Percentiles rank a stretch among this genome's conserved stretches.
phyloP scores from a whole-genome alignment of 176 grass and related monocot genomes.

The Ensete glaucum region DNA sequence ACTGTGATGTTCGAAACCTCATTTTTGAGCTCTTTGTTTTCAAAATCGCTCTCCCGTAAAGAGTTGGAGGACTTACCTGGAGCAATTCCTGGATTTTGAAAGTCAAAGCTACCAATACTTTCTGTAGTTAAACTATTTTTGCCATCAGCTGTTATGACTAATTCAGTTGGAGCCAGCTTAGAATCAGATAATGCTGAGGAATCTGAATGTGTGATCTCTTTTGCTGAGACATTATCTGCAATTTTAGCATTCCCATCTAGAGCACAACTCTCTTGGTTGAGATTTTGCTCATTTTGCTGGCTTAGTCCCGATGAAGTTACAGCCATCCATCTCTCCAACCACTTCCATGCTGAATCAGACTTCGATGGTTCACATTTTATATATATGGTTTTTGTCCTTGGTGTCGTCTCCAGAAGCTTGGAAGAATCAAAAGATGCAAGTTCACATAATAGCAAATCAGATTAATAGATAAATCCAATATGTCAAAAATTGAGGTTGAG shows the following conservation, averaged over 20 bases:
- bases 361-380: constrained; percentile 85
- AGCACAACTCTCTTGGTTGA: neutral
- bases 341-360: constrained; percentile 28
- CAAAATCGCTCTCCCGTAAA: neutral
- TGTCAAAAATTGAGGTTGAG: neutral
- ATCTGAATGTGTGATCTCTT: neutral
- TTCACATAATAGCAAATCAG: constrained; percentile 14
- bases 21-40: neutral
- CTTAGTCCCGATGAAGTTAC: neutral
- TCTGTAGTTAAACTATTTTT: neutral
- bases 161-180: neutral
- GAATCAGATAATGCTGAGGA: neutral
- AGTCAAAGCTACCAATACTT: neutral
- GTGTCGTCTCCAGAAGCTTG: constrained; percentile 59
- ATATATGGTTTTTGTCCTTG: constrained; percentile 47
- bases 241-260: neutral
- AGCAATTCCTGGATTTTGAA: neutral
- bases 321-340: constrained; percentile 24
- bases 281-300: neutral
- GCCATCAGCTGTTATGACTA: neutral
- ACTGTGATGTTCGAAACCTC: neutral
- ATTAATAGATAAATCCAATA: neutral
- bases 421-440: constrained; percentile 25
- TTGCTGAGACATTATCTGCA: neutral
- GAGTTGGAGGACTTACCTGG: neutral